Base-by-base conservation (phyloP, 1,139 yeast species). In the Taphrina pruni region DNA sequence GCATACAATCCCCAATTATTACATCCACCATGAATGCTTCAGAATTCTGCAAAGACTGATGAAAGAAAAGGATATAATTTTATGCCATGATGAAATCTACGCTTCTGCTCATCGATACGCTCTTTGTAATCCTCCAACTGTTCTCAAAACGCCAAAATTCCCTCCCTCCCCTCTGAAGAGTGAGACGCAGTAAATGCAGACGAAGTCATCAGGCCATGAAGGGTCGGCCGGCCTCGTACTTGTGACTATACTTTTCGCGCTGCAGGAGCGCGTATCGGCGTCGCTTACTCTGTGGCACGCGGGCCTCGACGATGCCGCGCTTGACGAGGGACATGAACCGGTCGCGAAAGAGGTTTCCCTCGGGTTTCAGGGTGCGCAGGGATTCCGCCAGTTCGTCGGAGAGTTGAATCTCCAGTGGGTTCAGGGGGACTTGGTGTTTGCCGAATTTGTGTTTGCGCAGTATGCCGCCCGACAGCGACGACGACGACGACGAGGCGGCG, bases 351-450 rank as follows among this genome's bases (percentile, higher is more conserved):
- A 91, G 80, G 76, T 89, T 90, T 32, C 99, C 99, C 80, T 95
- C 99, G 0, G 98, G 96, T 77, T 70, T 60, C 76, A 94, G 81
- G 73, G 88, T 85, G 78, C 97, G 86, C 76, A 95, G 82, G 39
- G 96, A 90, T 74, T 90, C 95, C 41, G 89, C 86, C 73, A 95
- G 83, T 79, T 94, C 99, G 76, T 91, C 94, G 20, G 96, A 87
- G 69, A 95, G 84, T 79, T 94, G 94, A 55, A 94, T 88, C 76
- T 94, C 98, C 70, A 94, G 78, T 43, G 89, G 88, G 55, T 84
- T 84, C 69, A 87, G 88, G 71, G 86, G 79, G 36, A 86, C 81
- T 55, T 83, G 82, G 76, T 88, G 86, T 75, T 86, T 89, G 67
- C 82, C 82, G 68, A 85, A 81, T 69, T 79, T 76, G 69, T 78